Evolutionary conservation across 2,329 filamentous ascomycete species (phyloP), one percentile per base, ranked within the genome.

Genomic region (Cladosporium sp.): DNA sequence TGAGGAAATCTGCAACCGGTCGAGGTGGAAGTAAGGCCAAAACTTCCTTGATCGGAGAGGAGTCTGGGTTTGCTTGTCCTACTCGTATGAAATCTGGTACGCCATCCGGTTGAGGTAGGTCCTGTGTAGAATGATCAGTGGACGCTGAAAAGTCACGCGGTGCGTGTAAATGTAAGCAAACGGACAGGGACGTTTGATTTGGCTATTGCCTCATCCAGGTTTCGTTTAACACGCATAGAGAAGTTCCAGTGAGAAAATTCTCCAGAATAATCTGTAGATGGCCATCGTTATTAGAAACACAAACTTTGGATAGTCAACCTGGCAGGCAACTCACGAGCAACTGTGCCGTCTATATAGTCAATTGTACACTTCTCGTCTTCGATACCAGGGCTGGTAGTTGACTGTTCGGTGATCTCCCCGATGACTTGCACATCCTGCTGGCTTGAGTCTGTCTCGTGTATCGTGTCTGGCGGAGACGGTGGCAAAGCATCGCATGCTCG

Each of bases 181-280:
- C 22, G 22, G 22, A 28, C 22, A 28, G 22, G 7, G 22, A 28
- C 22, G 4, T 28, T 28, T 28, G 22, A 28, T 28, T 28, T 28
- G 22, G 22, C 22, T 28, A 28, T 28, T 28, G 7, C 22, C 7
- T 28, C 22, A 28, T 73, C 70, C 10, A 73, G 72, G 40, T 73
- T 71, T 38, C 66, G 65, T 42, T 69, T 63, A 40, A 74, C 70
- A 46, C 72, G 70, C 65, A 70, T 68, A 2, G 71, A 72, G 50
- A 74, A 74, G 49, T 71, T 74, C 51, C 73, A 60, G 48, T 74
- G 73, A 8, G 69, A 72, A 49, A 73, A 73, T 55, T 74, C 72
- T 16, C 72, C 72, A 3, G 72, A 74, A 56, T 74, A 74, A 54
- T 74, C 14, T 14, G 9, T 42, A 38, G 22, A 28, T 28, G 22